Conservation (phyloP, 768 basidiomycete genomes). For the Termitomyces sp. region DNA sequence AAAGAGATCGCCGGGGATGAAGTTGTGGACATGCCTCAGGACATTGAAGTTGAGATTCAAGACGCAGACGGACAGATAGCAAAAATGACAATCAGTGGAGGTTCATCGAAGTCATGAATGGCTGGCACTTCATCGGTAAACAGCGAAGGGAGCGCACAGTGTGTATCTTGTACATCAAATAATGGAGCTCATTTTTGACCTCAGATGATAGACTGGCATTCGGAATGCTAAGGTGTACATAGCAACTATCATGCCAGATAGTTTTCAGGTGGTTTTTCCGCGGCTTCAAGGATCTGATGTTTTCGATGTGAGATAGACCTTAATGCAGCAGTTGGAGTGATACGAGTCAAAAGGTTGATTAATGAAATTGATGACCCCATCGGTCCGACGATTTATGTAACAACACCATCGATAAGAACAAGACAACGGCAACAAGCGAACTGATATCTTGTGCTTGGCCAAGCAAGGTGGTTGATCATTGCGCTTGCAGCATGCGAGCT, state of each 20-base stretch:
- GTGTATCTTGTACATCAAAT: neutral
- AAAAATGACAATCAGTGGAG: conserved; percentile 51
- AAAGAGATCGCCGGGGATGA: conserved; percentile 35
- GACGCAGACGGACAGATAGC: conserved; percentile 71
- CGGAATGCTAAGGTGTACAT: too few relatives aligned
- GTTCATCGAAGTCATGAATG: conserved; percentile 6
- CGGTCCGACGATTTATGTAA: too few relatives aligned
- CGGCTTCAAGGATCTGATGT: too few relatives aligned
- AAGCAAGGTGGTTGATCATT: too few relatives aligned
- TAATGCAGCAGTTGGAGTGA: too few relatives aligned
- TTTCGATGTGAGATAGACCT: neutral
- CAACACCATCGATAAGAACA: too few relatives aligned
- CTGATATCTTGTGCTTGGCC: too few relatives aligned
- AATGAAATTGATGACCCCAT: too few relatives aligned
- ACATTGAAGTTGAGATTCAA: conserved; percentile 67
- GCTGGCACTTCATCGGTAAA: too few relatives aligned
- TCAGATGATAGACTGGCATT: neutral
- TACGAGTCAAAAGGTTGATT: too few relatives aligned
- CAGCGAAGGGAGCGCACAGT: neutral
- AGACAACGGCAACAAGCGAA: too few relatives aligned
- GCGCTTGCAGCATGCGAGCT: too few relatives aligned
- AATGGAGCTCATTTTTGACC: neutral
- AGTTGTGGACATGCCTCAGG: conserved; percentile 28
- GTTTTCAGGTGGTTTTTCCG: neutral
- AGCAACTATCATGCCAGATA: neutral